Evolutionary conservation across 225 moss, liverwort and hornwort species (phyloP), one percentile per base, ranked within the genome.

Genomic region (Marchantia paleacea): DNA sequence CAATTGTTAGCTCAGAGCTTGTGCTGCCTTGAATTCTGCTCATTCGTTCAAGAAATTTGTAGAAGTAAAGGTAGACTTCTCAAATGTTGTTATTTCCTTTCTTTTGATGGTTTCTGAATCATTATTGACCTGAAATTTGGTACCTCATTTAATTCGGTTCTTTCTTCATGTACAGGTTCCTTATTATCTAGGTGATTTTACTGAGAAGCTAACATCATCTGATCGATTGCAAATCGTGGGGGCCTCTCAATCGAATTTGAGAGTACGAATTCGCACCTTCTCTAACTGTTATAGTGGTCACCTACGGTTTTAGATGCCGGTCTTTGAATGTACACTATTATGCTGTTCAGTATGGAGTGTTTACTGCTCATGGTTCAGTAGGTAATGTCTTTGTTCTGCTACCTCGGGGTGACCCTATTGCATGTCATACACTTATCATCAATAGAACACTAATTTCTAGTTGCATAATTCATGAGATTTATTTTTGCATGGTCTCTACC

Each of bases 121-220:
- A n/a, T n/a, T 70, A 5, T 10, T 68, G 6, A 5, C 29, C 12
- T 19, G 39, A 39, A 2, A 39, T 39, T 39, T 39, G 2, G 39
- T 39, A 39, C 39, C 5, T 39, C n/a, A n/a, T 39, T 39, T 2
- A 39, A 39, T 39, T 39, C 5, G 39, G 10, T 70, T 10, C 12
- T 70, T 47, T 70, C 29, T 24, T 7, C 31, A 30, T 70, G 7
- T 39, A 31, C 91, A 99, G 99, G 87, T 95, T 78, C 90, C 95
- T 19, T 95, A 91, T 83, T 99, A 92, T 86, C 84, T 95, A 88
- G 95, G 91, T n/a, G 94, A 91, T 77, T 85, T 99, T 24, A 89
- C 87, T 55, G 94, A 92, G 83, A 92, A 90, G 76, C 78, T 91
- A 85, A 85, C 92, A 76, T 84, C 89, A 18, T 85, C 85, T 48